Evolutionary conservation across 495 filamentous ascomycete species (phyloP), one percentile per base, ranked within the genome.

Genomic region (Podospora sp.): DNA sequence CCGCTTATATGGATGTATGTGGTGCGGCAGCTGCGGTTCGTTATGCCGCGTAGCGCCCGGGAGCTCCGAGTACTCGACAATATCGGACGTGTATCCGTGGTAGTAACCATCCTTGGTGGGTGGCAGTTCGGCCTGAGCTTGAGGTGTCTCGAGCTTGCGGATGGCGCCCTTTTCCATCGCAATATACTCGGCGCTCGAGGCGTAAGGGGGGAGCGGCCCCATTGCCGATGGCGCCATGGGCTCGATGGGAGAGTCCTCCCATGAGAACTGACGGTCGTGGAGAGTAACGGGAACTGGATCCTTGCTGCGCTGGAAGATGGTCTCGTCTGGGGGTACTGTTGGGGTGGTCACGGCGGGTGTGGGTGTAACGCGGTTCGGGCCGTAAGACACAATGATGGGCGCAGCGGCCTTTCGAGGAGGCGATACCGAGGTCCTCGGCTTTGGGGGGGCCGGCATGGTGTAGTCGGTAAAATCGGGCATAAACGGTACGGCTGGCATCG

Each of bases 31-130:
- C 36, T 74, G 70, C 25, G 72, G 70, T 52, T 65, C 72, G 20
- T 69, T 59, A 61, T 75, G 61, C 5, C 64, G 68, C 21, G 67
- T 68, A 2, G 72, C 62, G 0, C 74, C 75, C 6, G 69, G 74
- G 0, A 77, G 65, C 63, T 77, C 75, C 40, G 40, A 46, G n/a
- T 76, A 70, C 64, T 77, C 72, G 12, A 73, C 66, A 7, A 70
- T 25, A 21, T 72, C 68, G 2, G 36, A 60, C 0, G 29, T 51
- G 26, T 73, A 66, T 24, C 29, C 59, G 29, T 72, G 72, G 33
- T 77, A 77, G 20, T 68, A 77, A 0, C 76, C 76, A 51, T 77
- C 76, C 62, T 77, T 77, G 16, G 76, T 77, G 1, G 76, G 76
- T n/a, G 76, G 76, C 22, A 77, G 65, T 50, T 77, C 76, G 6